phyloP scores from a whole-genome alignment of 306 rosid genomes.

The Glycine soja region DNA sequence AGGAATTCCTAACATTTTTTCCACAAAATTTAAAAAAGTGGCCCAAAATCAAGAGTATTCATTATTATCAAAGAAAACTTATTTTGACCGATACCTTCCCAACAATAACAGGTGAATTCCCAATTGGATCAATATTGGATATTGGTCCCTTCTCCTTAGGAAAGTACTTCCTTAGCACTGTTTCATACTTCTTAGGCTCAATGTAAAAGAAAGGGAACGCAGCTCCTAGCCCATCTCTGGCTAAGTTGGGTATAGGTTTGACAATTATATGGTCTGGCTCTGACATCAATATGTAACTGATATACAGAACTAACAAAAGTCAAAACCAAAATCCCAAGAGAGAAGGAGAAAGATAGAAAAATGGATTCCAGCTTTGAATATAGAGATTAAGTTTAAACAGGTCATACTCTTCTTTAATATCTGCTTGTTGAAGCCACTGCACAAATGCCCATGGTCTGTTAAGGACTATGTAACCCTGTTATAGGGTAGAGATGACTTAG shows the following conservation, averaged over 20 bases:
- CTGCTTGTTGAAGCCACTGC: conserved; percentile 92
- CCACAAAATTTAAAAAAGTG: conserved; percentile 31
- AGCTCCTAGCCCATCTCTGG: conserved; percentile 81
- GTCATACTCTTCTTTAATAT: conserved; percentile 94
- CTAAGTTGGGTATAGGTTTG: conserved; percentile 95
- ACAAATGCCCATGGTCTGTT: conserved; percentile 99
- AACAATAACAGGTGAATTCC: conserved; percentile 97
- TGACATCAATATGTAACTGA: conserved; percentile 92
- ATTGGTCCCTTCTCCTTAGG: conserved; percentile 83
- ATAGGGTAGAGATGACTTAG: conserved; percentile 22
- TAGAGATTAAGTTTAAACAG: conserved; percentile 34
- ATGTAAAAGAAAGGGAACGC: conserved; percentile 99
- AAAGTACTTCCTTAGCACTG: conserved; percentile 77
- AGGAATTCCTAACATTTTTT: conserved; percentile 72
- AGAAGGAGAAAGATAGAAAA: background rate
- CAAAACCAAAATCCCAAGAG: conserved; percentile 41
- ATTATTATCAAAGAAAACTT: conserved; percentile 19
- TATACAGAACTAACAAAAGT: conserved; percentile 26
- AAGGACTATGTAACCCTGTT: conserved; percentile 97
- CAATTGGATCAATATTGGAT: conserved; percentile 89
- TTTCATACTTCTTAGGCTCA: conserved; percentile 87
- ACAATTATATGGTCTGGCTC: conserved; percentile 97
- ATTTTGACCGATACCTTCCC: conserved; percentile 68
- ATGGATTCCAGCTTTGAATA: conserved; percentile 13
- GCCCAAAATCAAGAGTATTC: conserved; percentile 27